Base-by-base conservation (phyloP, 1,284 basidiomycete genomes). In the Trametes sp. region DNA sequence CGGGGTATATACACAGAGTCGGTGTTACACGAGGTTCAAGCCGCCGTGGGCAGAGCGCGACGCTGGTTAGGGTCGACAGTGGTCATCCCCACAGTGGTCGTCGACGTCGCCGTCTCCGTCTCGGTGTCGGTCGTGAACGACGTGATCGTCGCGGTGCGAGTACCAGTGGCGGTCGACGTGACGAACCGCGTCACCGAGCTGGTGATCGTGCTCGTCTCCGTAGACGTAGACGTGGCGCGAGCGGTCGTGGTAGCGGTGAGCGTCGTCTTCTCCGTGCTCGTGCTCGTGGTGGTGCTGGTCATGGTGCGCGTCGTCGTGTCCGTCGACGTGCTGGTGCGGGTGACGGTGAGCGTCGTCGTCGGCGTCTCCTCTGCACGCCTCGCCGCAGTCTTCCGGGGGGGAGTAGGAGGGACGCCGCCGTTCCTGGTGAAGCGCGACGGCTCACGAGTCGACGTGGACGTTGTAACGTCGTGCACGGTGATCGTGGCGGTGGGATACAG, bases 351-450 rank as follows among this genome's bases (percentile, higher is more conserved):
- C 33, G 51, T 53, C 19, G 42, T 41, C 23, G 51, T 59, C 0
- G 58, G 33, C 7, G 31, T 93, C 8, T 6, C 35, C 9, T 16
- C 24, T 19, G 90, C 86, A 75, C 96, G 38, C 2, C 4, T n/a
- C n/a, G n/a, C n/a, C n/a, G n/a, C n/a, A n/a, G n/a, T n/a, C n/a
- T n/a, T n/a, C n/a, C n/a, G n/a, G n/a, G n/a, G n/a, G n/a, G n/a
- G n/a, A n/a, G n/a, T n/a, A n/a, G n/a, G n/a, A n/a, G n/a, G n/a
- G n/a, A n/a, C n/a, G n/a, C n/a, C n/a, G n/a, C n/a, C n/a, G n/a
- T n/a, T n/a, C n/a, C n/a, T n/a, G n/a, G n/a, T n/a, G n/a, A n/a
- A n/a, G n/a, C n/a, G n/a, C n/a, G n/a, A n/a, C n/a, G n/a, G n/a
- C n/a, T n/a, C n/a, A n/a, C n/a, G n/a, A 1, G 29, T 24, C 28